Evolutionary conservation across 805 yeast species (phyloP).

Genomic region (Yamadazyma paraphyllophila): DNA sequence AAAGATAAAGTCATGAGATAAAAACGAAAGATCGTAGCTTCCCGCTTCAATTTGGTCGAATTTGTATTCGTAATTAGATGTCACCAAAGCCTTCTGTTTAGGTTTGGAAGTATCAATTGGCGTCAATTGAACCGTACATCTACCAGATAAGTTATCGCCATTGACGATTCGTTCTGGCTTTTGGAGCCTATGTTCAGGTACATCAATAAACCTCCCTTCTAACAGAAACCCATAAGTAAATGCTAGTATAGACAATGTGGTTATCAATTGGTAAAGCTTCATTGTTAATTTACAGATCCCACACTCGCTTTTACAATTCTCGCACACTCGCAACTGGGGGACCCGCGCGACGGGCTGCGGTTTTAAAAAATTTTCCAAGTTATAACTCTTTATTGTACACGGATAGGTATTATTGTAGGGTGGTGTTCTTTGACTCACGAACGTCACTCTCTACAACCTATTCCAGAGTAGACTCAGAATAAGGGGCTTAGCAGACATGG

Average conservation of each 20-base stretch:
- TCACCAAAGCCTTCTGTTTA: constrained; percentile 17
- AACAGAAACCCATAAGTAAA: not conserved
- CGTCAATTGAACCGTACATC: constrained; percentile 27
- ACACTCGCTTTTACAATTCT: not conserved
- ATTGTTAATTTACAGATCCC: not conserved
- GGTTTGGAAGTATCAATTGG: not conserved
- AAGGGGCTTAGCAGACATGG: constrained; percentile 42
- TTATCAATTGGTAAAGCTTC: not conserved
- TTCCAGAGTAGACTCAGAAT: constrained; percentile 44
- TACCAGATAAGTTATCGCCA: constrained; percentile 32
- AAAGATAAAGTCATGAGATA: constrained; percentile 37
- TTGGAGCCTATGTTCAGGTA: constrained; percentile 18
- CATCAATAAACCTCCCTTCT: constrained; percentile 23
- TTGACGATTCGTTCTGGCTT: constrained; percentile 24
- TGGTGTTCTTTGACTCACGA: constrained; percentile 31
- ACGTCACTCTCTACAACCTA: constrained; percentile 51
- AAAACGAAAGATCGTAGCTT: constrained; percentile 30
- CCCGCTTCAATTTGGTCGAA: constrained; percentile 27
- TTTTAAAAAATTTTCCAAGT: constrained; percentile 4
- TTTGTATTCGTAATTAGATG: constrained; percentile 25
- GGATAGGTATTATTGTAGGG: constrained; percentile 54
- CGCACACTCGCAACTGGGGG: not conserved
- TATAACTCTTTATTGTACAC: constrained; percentile 21
- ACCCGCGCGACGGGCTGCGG: not conserved
- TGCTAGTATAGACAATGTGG: not conserved